Conservation (phyloP, 139 green algal species). For the Coelastrella sp. region DNA sequence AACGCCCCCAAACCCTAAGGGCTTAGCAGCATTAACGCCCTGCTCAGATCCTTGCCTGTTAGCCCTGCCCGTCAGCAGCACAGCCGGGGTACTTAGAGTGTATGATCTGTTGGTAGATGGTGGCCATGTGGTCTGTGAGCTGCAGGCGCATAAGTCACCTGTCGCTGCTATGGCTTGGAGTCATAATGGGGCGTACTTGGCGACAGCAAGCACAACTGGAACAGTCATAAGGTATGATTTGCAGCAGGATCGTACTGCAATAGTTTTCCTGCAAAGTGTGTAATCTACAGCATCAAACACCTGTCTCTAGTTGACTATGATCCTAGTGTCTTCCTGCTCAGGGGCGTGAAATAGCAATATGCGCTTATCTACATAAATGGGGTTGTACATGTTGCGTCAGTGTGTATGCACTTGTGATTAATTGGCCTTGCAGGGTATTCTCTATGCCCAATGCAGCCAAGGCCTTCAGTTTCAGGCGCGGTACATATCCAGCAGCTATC, state of each 20-base stretch:
- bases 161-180: constrained; percentile 67
- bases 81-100: constrained; percentile 61
- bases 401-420: background rate
- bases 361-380: too few relatives aligned
- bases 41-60: constrained; percentile 69
- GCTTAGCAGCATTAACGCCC: constrained; percentile 64
- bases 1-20: constrained; percentile 47
- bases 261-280: too few relatives aligned
- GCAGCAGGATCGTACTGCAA: too few relatives aligned
- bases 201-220: constrained; percentile 79
- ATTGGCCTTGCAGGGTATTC: background rate
- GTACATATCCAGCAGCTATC: constrained; percentile 69
- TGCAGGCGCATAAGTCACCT: constrained; percentile 77
- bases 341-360: too few relatives aligned
- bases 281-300: too few relatives aligned
- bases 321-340: too few relatives aligned
- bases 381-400: background rate
- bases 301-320: too few relatives aligned
- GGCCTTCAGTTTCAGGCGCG: constrained; percentile 69
- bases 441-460: constrained; percentile 40
- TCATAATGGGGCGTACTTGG: constrained; percentile 71
- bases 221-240: constrained; percentile 78
- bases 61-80: constrained; percentile 69
- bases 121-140: constrained; percentile 75
- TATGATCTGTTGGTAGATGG: constrained; percentile 70